Base-by-base conservation (phyloP, 176 grass and related monocot genomes). In the Zizania latifolia region DNA sequence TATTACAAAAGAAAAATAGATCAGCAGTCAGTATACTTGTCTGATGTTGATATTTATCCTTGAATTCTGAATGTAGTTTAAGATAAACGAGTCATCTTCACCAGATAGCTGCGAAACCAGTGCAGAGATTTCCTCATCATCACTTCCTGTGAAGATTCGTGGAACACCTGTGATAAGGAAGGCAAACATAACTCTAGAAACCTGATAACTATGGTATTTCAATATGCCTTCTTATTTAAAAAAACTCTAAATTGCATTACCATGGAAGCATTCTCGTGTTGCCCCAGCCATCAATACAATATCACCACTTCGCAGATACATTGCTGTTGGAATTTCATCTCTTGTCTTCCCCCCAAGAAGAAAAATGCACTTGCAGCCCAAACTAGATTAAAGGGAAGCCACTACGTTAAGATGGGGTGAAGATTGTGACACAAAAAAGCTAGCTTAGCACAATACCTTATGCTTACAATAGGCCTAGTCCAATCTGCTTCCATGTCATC, bases 401-500 rank as follows among this genome's bases (percentile, higher is more conserved):
- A 41, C 16, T 24, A 60, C 53, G 15, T 23, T 56, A 61, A 33
- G 27, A 16, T 40, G 19, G 71, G 79, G 17, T 16, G n/a, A 70
- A 70, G 40, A 88, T 34, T 1, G 46, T 11, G 2, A 75, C 53
- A 30, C 10, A 74, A 4, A 10, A 51, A 44, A 72, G 16, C 17
- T 56, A 68, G 38, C 39, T 29, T 54, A 72, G 3, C 35, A 13
- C 46, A 27, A 59, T 77, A 93, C 94, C 90, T 97, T 81, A 93
- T 84, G 83, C 91, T 97, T 21, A 93, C 88, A 83, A 97, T 93
- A 76, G 90, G 94, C 82, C 89, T 93, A 66, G 83, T 92, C 90
- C 88, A 93, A 87, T 97, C 88, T 63, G 80, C 86, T 92, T 93
- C 94, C 90, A 97, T 93, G 88, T 97, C 90, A 83, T 93, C 94